Evolutionary conservation across 2,329 filamentous ascomycete species (phyloP).

Genomic region (Calonectria ilicicola): DNA sequence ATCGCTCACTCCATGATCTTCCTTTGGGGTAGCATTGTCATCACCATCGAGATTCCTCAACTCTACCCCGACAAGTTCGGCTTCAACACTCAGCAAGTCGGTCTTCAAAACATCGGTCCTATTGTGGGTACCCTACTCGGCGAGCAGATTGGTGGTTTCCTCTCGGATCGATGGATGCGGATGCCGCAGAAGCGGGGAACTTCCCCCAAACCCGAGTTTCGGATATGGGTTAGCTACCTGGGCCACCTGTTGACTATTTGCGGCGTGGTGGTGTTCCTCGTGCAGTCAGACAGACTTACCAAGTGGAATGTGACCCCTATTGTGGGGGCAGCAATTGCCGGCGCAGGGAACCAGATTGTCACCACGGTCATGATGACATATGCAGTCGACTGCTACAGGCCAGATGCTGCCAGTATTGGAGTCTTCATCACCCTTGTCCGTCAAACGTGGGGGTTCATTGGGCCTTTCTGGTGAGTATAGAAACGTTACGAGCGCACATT

Average conservation of each 20-base stretch:
- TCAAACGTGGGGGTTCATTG: constrained; percentile 65
- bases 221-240: constrained; percentile 68
- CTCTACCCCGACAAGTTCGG: constrained; percentile 66
- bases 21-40: constrained; percentile 50
- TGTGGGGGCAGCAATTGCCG: constrained; percentile 63
- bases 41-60: constrained; percentile 70
- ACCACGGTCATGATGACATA: constrained; percentile 72
- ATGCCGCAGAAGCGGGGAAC: constrained; percentile 47
- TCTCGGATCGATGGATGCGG: constrained; percentile 66
- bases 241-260: constrained; percentile 63
- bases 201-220: constrained; percentile 59
- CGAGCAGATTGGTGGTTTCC: constrained; percentile 67
- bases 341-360: constrained; percentile 69
- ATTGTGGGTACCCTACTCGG: constrained; percentile 69
- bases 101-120: constrained; percentile 67
- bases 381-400: constrained; percentile 67
- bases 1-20: constrained; percentile 69
- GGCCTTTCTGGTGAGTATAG: constrained; percentile 42
- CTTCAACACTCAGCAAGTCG: constrained; percentile 68
- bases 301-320: constrained; percentile 69
- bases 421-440: constrained; percentile 70
- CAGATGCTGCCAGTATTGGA: constrained; percentile 65
- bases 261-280: constrained; percentile 66
- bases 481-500: no score
- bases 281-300: constrained; percentile 58